Evolutionary conservation across 139 green algal genomes (phyloP), one percentile per base, ranked within the genome.

Genomic region (Tetraselmis chui): DNA sequence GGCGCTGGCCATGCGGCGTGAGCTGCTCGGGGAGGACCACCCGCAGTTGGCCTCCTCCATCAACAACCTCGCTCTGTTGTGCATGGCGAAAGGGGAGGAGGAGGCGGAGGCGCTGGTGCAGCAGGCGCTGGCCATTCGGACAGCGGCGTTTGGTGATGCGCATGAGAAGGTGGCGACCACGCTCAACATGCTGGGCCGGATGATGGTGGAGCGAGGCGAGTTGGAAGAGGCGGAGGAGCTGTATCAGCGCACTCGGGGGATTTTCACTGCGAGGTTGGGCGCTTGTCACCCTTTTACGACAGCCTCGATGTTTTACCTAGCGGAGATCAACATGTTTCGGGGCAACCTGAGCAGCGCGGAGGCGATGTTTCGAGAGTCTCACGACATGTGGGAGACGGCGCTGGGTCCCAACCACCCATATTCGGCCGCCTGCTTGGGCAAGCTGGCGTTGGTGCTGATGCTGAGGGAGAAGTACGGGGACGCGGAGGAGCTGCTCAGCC

Each of bases 321-420:
- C 1, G 23, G 1, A 2, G 2, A 27, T 23, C 25, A 26, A 11
- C 28, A 23, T n/a, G 58, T 22, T 82, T 23, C 1, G 0, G 25
- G 30, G 59, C 67, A 85, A 78, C 31, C 77, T 67, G 31, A 31
- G 76, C 31, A 78, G 83, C 67, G 82, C 82, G 26, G 82, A 85
- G 74, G 77, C 26, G 30, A 2, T 76, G 22, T 29, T 28, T 27
- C n/a, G 78, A 18, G 27, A 28, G 29, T 31, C 67, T 23, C 28
- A 83, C 67, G 31, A 29, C 31, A 82, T 79, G 29, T 27, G 82
- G 23, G 82, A 85, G 78, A 26, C 27, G 31, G 23, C 31, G 26
- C 80, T 67, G 31, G 82, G 82, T 1, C 31, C 78, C 1, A 78
- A 83, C 78, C 45, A 76, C 78, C n/a, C 59, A 58, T n/a, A 31